Evolutionary conservation across 129 eudicot genomes (phyloP).

Genomic region (Flaveria trinervia): DNA sequence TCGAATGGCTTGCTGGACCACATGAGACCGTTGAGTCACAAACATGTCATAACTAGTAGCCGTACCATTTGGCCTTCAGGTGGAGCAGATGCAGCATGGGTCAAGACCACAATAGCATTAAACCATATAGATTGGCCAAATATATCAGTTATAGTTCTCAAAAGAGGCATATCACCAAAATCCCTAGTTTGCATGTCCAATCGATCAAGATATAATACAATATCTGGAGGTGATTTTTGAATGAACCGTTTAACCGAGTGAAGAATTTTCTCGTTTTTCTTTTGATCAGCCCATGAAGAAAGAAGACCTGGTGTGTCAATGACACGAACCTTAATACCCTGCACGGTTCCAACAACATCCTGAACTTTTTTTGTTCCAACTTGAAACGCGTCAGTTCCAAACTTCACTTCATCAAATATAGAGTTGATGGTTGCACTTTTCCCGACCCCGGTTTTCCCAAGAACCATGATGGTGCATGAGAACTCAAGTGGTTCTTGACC

Average conservation of each 20-base stretch:
- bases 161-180: constrained; percentile 86
- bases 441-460: constrained; percentile 96
- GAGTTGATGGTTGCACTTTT: constrained; percentile 98
- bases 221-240: constrained; percentile 92
- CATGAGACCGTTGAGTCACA: constrained; percentile 96
- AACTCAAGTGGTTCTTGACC: constrained; percentile 97
- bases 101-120: constrained; percentile 94
- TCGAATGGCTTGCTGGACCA: constrained; percentile 92
- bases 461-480: constrained; percentile 98
- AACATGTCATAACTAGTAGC: constrained; percentile 95
- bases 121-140: constrained; percentile 99
- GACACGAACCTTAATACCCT: constrained; percentile 90
- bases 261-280: constrained; percentile 76
- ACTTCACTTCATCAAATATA: constrained; percentile 81
- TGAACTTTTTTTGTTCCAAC: constrained; percentile 88
- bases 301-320: constrained; percentile 95
- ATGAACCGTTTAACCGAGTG: constrained; percentile 77
- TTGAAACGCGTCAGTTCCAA: constrained; percentile 81
- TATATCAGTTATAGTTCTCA: constrained; percentile 81
- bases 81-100: constrained; percentile 99
- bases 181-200: constrained; percentile 94
- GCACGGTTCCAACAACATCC: constrained; percentile 97
- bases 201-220: constrained; percentile 89
- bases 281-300: constrained; percentile 91
- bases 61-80: constrained; percentile 96